phyloP scores from a whole-genome alignment of 2,329 filamentous ascomycete genomes.

The Reticulascus tulasneorum region DNA sequence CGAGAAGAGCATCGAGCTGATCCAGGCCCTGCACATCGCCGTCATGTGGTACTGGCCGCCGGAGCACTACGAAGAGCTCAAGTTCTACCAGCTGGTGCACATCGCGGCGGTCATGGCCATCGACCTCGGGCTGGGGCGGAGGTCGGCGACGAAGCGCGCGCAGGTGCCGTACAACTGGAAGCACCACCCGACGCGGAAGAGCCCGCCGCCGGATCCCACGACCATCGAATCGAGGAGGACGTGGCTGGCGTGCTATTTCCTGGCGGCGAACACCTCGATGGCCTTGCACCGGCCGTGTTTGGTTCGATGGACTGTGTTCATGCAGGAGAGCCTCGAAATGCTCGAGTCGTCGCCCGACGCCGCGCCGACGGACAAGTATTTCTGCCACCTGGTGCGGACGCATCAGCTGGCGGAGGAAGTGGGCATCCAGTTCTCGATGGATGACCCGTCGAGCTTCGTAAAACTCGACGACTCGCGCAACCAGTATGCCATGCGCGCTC shows the following conservation, averaged over 20 bases:
- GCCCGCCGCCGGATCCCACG: slow-evolving; percentile 45
- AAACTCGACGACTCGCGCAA: slow-evolving; percentile 59
- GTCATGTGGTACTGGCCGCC: slow-evolving; percentile 86
- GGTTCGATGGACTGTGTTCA: slow-evolving; percentile 57
- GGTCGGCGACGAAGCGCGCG: slow-evolving; percentile 15
- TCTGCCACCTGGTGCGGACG: slow-evolving; percentile 57
- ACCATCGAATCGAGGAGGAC: slow-evolving; percentile 52
- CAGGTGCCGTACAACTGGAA: slow-evolving; percentile 27
- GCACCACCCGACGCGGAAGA: slow-evolving; percentile 37
- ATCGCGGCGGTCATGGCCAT: slow-evolving; percentile 78
- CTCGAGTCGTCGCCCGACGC: slow-evolving; percentile 52
- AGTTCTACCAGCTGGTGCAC: slow-evolving; percentile 85
- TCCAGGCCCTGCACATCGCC: slow-evolving; percentile 72
- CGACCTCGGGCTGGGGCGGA: slow-evolving; percentile 72
- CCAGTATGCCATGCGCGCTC: slow-evolving; percentile 59
- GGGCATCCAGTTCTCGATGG: slow-evolving; percentile 60
- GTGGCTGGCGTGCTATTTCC: slow-evolving; percentile 57
- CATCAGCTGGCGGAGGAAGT: slow-evolving; percentile 66
- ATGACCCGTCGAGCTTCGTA: slow-evolving; percentile 53
- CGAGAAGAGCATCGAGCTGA: slow-evolving; percentile 77
- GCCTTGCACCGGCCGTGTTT: slow-evolving; percentile 58
- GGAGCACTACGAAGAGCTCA: slow-evolving; percentile 78
- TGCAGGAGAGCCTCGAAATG: slow-evolving; percentile 55
- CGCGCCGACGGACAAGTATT: slow-evolving; percentile 50
- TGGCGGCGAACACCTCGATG: slow-evolving; percentile 57